Evolutionary conservation across 2,329 filamentous ascomycete genomes (phyloP).

Genomic region (Colletotrichum sp.): DNA sequence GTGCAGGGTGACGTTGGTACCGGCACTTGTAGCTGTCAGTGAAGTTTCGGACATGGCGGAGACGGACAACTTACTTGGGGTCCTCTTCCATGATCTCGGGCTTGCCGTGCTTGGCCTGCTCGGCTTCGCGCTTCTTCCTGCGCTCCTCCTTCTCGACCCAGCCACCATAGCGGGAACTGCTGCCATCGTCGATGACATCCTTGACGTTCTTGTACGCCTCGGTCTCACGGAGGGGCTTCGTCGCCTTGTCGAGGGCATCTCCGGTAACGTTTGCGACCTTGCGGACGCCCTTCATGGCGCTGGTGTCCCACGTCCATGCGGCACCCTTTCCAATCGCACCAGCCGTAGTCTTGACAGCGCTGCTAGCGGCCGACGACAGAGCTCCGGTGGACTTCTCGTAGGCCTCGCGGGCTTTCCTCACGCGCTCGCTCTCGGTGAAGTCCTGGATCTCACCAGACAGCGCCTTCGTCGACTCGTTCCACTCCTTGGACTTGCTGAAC

Average conservation of each 20-base stretch:
- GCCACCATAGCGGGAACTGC: constrained; percentile 92
- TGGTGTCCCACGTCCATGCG: constrained; percentile 96
- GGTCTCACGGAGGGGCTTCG: constrained; percentile 89
- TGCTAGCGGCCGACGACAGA: constrained; percentile 77
- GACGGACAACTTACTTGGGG: constrained; percentile 71
- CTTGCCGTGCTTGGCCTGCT: constrained; percentile 56
- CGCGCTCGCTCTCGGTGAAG: constrained; percentile 90
- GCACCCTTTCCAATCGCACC: constrained; percentile 88
- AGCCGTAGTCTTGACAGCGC: constrained; percentile 84
- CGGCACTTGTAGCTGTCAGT: constrained; percentile 67
- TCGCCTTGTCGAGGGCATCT: constrained; percentile 90
- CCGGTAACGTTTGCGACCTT: constrained; percentile 87
- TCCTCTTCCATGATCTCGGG: constrained; percentile 77
- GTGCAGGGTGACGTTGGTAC: constrained; percentile 92
- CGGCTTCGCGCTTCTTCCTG: constrained; percentile 75
- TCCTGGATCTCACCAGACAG: constrained; percentile 87
- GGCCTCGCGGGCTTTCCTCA: constrained; percentile 82
- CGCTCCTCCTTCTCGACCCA: constrained; percentile 98
- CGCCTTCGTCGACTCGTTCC: constrained; percentile 98
- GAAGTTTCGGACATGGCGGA: constrained; percentile 8
- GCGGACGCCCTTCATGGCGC: constrained; percentile 88
- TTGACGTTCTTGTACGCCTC: constrained; percentile 95
- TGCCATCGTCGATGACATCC: constrained; percentile 95
- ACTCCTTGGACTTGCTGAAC: constrained; percentile 97
- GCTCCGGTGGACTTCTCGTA: constrained; percentile 87